Percentiles rank a stretch among this genome's conserved stretches.
These are phyloP conservation scores for Candida stauntonica DNA, from an alignment of 805 yeast species.

Conservation along the genomic window DNA sequence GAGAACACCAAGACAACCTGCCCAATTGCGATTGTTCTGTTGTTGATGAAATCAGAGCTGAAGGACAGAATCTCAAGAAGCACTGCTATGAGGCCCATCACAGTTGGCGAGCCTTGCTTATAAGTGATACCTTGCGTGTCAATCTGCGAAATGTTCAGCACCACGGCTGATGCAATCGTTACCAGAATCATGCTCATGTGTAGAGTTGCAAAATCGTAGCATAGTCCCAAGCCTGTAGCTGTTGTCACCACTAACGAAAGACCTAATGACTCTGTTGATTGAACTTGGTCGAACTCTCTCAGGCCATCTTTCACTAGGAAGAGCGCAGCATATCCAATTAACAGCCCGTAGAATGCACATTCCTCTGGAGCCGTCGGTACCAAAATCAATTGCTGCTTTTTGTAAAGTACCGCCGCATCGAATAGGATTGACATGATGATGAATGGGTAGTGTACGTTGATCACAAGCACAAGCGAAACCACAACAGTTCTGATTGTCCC, in stretches of 20 bases:
- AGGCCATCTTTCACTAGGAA: constrained; percentile 9
- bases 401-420: constrained; percentile 12
- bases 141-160: constrained; percentile 17
- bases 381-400: background rate
- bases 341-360: background rate
- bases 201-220: constrained; percentile 4
- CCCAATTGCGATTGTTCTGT: constrained; percentile 9
- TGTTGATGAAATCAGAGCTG: constrained; percentile 16
- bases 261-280: background rate
- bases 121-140: constrained; percentile 12
- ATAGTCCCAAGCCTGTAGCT: constrained; percentile 2
- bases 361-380: constrained; percentile 1
- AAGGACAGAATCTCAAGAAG: constrained; percentile 33
- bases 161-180: constrained; percentile 24
- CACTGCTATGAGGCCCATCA: constrained; percentile 30
- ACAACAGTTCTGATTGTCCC: constrained; percentile 25
- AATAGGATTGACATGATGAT: constrained; percentile 9
- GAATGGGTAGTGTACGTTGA: constrained; percentile 15
- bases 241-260: constrained; percentile 2
- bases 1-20: constrained; percentile 14
- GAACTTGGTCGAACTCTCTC: constrained; percentile 14
- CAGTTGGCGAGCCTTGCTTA: constrained; percentile 18
- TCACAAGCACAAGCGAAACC: constrained; percentile 19
- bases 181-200: constrained; percentile 26
- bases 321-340: constrained; percentile 5